Conservation (phyloP, 352 stramenopile species). For the Peronospora belbahrii region DNA sequence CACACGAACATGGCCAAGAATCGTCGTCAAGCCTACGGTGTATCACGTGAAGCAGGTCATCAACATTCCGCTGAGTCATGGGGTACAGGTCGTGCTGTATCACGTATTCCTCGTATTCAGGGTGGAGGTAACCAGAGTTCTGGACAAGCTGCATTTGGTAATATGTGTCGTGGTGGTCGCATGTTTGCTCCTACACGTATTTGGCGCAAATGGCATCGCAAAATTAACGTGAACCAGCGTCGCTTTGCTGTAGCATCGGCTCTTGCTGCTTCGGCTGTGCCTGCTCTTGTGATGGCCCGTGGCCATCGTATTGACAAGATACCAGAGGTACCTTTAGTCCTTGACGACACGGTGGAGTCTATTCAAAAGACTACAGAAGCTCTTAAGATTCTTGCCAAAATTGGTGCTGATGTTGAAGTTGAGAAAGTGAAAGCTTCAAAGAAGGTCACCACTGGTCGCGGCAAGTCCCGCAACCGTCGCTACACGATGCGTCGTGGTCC, state of each 20-base stretch:
- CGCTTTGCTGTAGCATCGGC: conserved; percentile 96
- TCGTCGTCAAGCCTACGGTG: conserved; percentile 96
- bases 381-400: conserved; percentile 90
- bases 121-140: conserved; percentile 95
- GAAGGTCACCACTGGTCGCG: conserved; percentile 96
- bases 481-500: conserved; percentile 93
- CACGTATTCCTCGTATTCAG: conserved; percentile 98
- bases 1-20: conserved; percentile 99
- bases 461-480: conserved; percentile 98
- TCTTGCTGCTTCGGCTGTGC: conserved; percentile 94
- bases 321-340: conserved; percentile 96
- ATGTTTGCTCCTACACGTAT: conserved; percentile 99
- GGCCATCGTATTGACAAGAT: conserved; percentile 97
- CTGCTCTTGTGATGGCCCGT: conserved; percentile 95
- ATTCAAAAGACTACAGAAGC: conserved; percentile 94
- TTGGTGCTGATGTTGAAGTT: conserved; percentile 93
- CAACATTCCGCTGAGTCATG: conserved; percentile 96
- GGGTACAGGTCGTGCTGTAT: conserved; percentile 98
- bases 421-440: conserved; percentile 97
- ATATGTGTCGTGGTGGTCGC: conserved; percentile 97
- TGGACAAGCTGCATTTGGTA: conserved; percentile 98
- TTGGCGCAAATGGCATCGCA: conserved; percentile 98
- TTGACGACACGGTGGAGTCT: conserved; percentile 89
- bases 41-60: conserved; percentile 93
- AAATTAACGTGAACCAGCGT: conserved; percentile 98